phyloP scores from a whole-genome alignment of 352 stramenopile species.

The Phytophthora cactorum region DNA sequence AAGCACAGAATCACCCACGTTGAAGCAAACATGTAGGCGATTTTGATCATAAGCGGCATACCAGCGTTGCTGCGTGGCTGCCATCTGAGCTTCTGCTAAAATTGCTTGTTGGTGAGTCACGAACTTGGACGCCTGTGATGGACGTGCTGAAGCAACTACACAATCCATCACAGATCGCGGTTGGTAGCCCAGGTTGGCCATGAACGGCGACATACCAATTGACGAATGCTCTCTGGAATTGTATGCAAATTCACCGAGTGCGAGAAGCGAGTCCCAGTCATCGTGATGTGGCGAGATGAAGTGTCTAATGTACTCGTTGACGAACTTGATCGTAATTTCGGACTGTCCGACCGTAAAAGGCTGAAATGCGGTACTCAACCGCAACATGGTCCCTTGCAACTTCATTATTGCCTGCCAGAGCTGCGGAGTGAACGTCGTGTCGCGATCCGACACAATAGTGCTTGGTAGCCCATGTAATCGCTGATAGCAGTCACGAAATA shows the following conservation, averaged over 20 bases:
- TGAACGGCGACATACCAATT: constrained; percentile 2
- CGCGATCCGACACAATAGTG: constrained; percentile 19
- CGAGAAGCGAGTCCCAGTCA: background rate
- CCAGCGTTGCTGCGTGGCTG: too few species aligned
- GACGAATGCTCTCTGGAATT: background rate
- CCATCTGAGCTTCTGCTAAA: background rate
- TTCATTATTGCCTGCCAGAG: constrained; percentile 16
- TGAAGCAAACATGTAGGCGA: too few species aligned
- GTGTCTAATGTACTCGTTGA: background rate
- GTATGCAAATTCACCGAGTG: background rate
- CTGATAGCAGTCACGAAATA: constrained; percentile 20
- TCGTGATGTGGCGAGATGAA: background rate
- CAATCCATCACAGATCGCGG: background rate
- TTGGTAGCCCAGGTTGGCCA: background rate
- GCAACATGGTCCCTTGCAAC: background rate
- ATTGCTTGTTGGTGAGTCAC: background rate
- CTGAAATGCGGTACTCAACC: background rate
- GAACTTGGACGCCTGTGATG: background rate
- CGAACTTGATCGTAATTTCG: background rate
- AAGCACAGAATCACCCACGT: too few species aligned
- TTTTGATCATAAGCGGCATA: too few species aligned
- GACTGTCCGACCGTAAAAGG: background rate
- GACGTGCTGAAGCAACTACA: background rate
- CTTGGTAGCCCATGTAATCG: constrained; percentile 11
- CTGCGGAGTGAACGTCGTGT: constrained; percentile 17